phyloP scores from a whole-genome alignment of 2,329 filamentous ascomycete genomes.

The Sporothrix brasiliensis region DNA sequence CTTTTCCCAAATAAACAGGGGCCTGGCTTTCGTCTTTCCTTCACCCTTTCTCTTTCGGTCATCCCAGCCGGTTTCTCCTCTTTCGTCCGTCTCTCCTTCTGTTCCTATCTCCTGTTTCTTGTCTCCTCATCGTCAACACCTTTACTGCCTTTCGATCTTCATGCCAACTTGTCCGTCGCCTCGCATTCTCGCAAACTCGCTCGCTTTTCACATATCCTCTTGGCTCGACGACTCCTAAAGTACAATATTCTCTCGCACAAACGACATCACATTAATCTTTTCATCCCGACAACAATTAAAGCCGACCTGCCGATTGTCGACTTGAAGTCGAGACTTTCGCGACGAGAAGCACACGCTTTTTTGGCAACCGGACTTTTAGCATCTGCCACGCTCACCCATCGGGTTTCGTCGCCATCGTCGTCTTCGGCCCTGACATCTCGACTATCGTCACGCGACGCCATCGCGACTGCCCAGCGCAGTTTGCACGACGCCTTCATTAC shows the following conservation, averaged over 20 bases:
- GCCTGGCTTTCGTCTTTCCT: neutral
- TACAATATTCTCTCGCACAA: neutral
- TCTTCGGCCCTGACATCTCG: neutral
- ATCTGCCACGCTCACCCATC: neutral
- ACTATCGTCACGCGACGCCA: neutral
- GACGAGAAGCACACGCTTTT: neutral
- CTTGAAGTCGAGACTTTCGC: neutral
- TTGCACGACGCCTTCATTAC: no score
- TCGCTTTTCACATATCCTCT: neutral
- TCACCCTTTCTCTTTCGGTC: neutral
- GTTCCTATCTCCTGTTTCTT: slow-evolving; percentile 16
- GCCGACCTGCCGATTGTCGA: neutral
- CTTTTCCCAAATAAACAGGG: neutral
- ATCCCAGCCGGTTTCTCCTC: slow-evolving; percentile 24
- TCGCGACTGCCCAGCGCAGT: neutral
- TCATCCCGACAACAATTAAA: neutral
- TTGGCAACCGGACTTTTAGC: neutral
- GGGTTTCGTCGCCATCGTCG: neutral
- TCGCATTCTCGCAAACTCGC: neutral
- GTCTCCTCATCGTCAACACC: slow-evolving; percentile 5
- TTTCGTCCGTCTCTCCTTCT: slow-evolving; percentile 15
- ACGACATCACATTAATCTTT: neutral
- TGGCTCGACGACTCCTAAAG: neutral
- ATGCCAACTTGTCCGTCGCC: neutral
- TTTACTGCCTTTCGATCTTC: neutral